Conservation (phyloP, 257 asterid species). For the Vinca minor region DNA sequence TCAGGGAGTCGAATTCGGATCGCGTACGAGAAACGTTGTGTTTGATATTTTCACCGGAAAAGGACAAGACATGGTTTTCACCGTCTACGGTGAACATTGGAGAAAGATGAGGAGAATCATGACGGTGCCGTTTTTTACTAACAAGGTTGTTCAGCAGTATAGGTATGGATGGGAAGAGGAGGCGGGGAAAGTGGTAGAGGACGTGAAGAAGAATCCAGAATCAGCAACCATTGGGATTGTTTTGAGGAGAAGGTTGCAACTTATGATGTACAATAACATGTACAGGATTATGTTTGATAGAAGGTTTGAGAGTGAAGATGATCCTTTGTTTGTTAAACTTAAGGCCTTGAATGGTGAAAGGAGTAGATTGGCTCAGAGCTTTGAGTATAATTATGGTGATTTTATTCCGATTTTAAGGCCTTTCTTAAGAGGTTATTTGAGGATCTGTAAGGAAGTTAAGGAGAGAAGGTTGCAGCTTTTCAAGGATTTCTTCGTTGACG, state of each 20-base stretch:
- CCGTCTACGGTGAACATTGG: conserved; percentile 97
- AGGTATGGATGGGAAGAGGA: conserved; percentile 79
- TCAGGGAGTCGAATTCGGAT: conserved; percentile 87
- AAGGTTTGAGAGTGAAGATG: conserved; percentile 78
- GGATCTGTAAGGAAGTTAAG: conserved; percentile 70
- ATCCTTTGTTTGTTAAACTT: conserved; percentile 61
- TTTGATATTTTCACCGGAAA: conserved; percentile 83
- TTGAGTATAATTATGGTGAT: conserved; percentile 90
- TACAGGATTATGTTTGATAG: conserved; percentile 81
- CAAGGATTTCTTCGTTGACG: conserved; percentile 80
- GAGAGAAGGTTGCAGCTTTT: conserved; percentile 63
- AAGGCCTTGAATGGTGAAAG: conserved; percentile 91
- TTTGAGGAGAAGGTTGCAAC: conserved; percentile 61
- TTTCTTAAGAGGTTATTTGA: conserved; percentile 73
- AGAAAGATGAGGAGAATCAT: conserved; percentile 89
- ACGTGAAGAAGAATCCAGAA: conserved; percentile 64
- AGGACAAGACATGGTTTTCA: conserved; percentile 94
- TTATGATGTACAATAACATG: conserved; percentile 93
- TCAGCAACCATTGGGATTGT: conserved; percentile 72
- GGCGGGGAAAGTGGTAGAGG: conserved; percentile 65
- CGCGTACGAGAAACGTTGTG: conserved; percentile 78
- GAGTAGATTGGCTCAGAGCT: conserved; percentile 88
- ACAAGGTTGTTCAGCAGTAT: conserved; percentile 77
- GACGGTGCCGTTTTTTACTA: conserved; percentile 92
- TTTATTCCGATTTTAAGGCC: conserved; percentile 90